These are phyloP conservation scores for Suillus luteus DNA, from an alignment of 768 basidiomycete species.

Conservation along the genomic window DNA sequence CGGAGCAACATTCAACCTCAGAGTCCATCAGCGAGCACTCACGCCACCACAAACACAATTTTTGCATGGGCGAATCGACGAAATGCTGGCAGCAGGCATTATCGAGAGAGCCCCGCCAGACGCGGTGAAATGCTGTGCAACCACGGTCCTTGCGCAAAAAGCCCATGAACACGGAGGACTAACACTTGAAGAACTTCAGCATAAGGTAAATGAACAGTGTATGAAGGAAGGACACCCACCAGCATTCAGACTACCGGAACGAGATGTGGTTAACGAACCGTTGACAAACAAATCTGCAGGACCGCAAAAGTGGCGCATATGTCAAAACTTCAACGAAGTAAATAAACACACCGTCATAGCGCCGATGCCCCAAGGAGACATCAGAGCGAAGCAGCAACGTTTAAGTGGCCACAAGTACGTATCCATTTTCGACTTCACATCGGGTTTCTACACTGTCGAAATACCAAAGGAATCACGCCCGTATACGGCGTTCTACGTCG, in stretches of 20 bases:
- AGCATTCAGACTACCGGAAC: no score
- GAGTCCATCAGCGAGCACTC: conserved; percentile 5
- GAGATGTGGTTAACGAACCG: no score
- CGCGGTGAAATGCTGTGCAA: not conserved
- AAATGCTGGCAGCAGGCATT: conserved; percentile 6
- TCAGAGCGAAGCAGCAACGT: no score
- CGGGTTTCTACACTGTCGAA: conserved; percentile 27
- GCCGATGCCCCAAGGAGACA: no score
- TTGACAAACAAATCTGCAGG: no score
- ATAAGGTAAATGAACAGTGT: no score
- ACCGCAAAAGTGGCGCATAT: no score
- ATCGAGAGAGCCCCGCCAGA: not conserved
- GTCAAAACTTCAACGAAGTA: no score
- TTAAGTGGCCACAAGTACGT: conserved; percentile 9
- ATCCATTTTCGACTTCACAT: conserved; percentile 24
- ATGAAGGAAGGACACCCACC: no score
- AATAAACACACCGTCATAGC: no score
- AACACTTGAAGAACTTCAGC: conserved; percentile 32
- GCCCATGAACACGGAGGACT: conserved; percentile 34
- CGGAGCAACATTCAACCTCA: not conserved
- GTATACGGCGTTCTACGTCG: conserved; percentile 26
- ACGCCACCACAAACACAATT: conserved; percentile 9
- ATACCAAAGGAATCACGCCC: conserved; percentile 18
- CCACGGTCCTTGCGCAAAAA: conserved; percentile 41
- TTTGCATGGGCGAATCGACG: not conserved